Base-by-base conservation (phyloP, 371 early-diverging fungal species). In the Capillidium heterosporum region DNA sequence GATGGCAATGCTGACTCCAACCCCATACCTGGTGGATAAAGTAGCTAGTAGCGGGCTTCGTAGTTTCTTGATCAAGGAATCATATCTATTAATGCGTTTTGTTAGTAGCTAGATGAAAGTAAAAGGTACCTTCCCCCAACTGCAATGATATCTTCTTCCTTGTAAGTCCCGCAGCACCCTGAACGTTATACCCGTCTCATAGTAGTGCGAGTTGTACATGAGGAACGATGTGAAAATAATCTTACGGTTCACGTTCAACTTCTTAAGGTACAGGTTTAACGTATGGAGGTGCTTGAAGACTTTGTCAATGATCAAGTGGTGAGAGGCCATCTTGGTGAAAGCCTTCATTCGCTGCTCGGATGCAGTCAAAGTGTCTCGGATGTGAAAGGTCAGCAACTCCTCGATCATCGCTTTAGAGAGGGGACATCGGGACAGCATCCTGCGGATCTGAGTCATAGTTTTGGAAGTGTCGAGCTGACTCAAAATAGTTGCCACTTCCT, bases 1-100 rank as follows among this genome's bases (percentile, higher is more conserved):
- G n/a, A 87, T 65, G 1, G 84, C 84, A 64, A 86, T 80, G 61
- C 81, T 82, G 50, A 81, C 84, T 10, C 89, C 89, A 17, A 84
- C 78, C 1, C 83, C 84, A 29, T 73, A 75, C 11, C 24, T 23
- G 1, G 35, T 2, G 23, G 48, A 11, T 26, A 28, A 2, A 31
- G 35, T 39, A 27, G 43, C 24, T 52, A 21, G 21, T 26, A 68
- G 64, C 24, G 83, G 77, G 52, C 71, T 69, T 43, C 80, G 65
- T 57, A 80, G 80, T 32, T 67, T 61, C 31, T 66, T 62, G 29
- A 88, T 65, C 51, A 88, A 57, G 10, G 71, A 69, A 63, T 94
- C 93, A 53, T 95, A 93, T 56, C 85, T 67, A 57, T 24, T 21
- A 21, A 4, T 13, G 13, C 35, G 13, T 7, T 35, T 4, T 4